phyloP scores from a whole-genome alignment of 2,329 filamentous ascomycete genomes.

The Nectriaceae sp. region DNA sequence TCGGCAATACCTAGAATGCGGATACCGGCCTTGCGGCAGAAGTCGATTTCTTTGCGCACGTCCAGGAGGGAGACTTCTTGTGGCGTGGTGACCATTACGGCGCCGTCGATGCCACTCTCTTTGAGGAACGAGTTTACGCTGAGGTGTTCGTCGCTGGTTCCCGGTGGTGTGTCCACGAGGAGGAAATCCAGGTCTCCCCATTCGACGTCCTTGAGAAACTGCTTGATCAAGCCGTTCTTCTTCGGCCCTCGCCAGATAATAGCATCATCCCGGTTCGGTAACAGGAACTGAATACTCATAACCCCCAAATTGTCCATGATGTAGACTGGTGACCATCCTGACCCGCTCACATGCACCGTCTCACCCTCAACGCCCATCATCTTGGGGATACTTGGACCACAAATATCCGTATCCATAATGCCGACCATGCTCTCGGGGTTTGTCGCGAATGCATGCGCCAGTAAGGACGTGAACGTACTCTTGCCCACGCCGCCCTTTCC shows the following conservation, averaged over 20 bases:
- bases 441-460: slow-evolving; percentile 85
- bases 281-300: slow-evolving; percentile 98
- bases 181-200: slow-evolving; percentile 96
- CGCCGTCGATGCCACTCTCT: slow-evolving; percentile 89
- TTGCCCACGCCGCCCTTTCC: slow-evolving; percentile 98
- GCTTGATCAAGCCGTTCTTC: slow-evolving; percentile 98
- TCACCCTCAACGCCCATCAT: slow-evolving; percentile 98
- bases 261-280: slow-evolving; percentile 89
- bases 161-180: slow-evolving; percentile 92
- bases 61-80: slow-evolving; percentile 93
- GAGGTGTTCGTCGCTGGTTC: slow-evolving; percentile 93
- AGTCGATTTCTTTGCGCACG: slow-evolving; percentile 96
- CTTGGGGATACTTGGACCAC: slow-evolving; percentile 93
- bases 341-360: slow-evolving; percentile 86
- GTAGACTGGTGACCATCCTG: slow-evolving; percentile 95
- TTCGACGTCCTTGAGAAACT: slow-evolving; percentile 95
- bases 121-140: slow-evolving; percentile 91
- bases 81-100: slow-evolving; percentile 89
- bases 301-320: slow-evolving; percentile 91
- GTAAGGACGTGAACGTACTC: slow-evolving; percentile 86
- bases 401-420: slow-evolving; percentile 98
- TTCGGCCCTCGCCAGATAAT: slow-evolving; percentile 98
- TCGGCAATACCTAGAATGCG: slow-evolving; percentile 86
- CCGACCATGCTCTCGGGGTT: slow-evolving; percentile 80
- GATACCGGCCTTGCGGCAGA: slow-evolving; percentile 93